These are phyloP conservation scores for Dothistroma pini DNA, from an alignment of 2,329 filamentous ascomycete genomes.

Conservation along the genomic window DNA sequence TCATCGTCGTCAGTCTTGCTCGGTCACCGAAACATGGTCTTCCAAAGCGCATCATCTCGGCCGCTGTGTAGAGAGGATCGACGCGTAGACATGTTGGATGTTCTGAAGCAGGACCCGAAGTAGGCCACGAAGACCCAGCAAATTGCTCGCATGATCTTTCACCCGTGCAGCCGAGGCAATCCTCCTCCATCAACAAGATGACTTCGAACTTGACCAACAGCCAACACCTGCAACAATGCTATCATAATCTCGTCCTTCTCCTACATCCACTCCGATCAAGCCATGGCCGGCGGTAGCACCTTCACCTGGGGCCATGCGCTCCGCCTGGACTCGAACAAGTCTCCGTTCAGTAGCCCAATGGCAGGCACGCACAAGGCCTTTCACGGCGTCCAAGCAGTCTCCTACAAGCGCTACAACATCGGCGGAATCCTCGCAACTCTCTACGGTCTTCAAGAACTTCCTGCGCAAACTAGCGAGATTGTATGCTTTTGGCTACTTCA, in stretches of 20 bases:
- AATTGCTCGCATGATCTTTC: background rate
- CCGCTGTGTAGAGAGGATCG: no score
- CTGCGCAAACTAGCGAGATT: conserved; percentile 49
- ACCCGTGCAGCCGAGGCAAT: background rate
- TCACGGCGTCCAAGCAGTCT: conserved; percentile 46
- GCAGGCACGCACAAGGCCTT: conserved; percentile 32
- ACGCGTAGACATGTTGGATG: background rate
- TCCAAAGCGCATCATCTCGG: no score
- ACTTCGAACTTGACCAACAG: background rate
- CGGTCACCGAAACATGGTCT: no score
- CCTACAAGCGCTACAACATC: conserved; percentile 65
- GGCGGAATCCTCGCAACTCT: conserved; percentile 74
- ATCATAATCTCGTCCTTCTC: background rate
- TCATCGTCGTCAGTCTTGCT: no score
- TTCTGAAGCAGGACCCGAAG: background rate
- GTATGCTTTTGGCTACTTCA: conserved; percentile 91
- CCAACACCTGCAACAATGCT: background rate
- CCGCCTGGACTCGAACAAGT: conserved; percentile 29
- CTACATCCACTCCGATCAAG: background rate
- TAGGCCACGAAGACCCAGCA: background rate
- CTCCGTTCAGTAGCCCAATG: conserved; percentile 32
- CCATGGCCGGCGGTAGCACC: conserved; percentile 31
- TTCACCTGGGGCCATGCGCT: conserved; percentile 34
- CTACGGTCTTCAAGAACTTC: conserved; percentile 75
- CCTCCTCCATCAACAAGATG: background rate